Evolutionary conservation across 306 rosid species (phyloP).

Genomic region (Lathyrus sativus): DNA sequence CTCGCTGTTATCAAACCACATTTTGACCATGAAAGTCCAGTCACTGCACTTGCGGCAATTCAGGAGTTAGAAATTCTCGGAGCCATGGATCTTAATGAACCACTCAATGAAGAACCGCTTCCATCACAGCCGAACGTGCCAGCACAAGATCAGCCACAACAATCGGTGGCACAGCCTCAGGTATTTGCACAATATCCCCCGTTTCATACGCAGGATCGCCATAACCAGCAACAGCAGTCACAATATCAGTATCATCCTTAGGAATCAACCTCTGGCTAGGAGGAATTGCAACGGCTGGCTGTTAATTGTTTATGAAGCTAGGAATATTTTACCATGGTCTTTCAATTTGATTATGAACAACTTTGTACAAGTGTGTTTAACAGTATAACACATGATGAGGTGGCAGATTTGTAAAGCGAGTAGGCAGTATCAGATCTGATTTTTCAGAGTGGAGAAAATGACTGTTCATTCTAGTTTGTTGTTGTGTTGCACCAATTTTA

Average conservation of each 20-base stretch:
- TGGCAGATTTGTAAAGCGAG: slow-evolving; percentile 60
- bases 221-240: slow-evolving; percentile 39
- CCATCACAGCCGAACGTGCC: slow-evolving; percentile 34
- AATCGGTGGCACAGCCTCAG: slow-evolving; percentile 18
- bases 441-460: slow-evolving; percentile 58
- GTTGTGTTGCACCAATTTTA: slow-evolving; percentile 49
- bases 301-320: slow-evolving; percentile 43
- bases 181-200: slow-evolving; percentile 18
- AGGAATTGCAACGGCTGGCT: slow-evolving; percentile 15
- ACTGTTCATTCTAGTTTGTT: slow-evolving; percentile 46
- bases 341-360: slow-evolving; percentile 46
- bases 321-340: slow-evolving; percentile 41
- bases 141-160: slow-evolving; percentile 27
- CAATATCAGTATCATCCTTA: slow-evolving; percentile 45
- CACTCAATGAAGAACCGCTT: slow-evolving; percentile 51
- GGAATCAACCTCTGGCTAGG: slow-evolving; percentile 40
- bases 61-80: slow-evolving; percentile 72
- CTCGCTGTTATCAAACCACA: slow-evolving; percentile 66
- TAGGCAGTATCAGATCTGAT: slow-evolving; percentile 75
- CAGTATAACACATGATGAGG: slow-evolving; percentile 43
- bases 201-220: slow-evolving; percentile 26
- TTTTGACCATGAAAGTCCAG: slow-evolving; percentile 60
- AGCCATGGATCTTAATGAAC: slow-evolving; percentile 61
- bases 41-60: slow-evolving; percentile 57
- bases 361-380: slow-evolving; percentile 53